These are phyloP conservation scores for Aphanocladium album DNA, from an alignment of 2,329 filamentous ascomycete genomes.

Conservation along the genomic window DNA sequence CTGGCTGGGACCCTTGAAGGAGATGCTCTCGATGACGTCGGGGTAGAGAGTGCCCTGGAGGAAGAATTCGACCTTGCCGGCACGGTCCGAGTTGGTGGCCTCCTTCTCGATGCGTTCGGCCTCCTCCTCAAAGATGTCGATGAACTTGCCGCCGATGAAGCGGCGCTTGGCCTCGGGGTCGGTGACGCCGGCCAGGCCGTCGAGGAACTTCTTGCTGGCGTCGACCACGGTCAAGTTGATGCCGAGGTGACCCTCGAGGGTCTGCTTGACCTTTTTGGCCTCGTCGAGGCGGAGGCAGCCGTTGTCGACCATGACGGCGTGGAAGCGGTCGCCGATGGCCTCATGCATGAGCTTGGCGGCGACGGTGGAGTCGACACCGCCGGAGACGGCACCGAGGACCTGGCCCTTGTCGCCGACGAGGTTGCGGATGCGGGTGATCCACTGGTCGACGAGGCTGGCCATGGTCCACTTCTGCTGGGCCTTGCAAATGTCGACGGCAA, in stretches of 20 bases:
- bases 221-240: constrained; percentile 90
- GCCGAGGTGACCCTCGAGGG: constrained; percentile 69
- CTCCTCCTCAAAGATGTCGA: constrained; percentile 71
- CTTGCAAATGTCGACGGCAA: constrained; percentile 75
- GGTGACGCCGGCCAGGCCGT: constrained; percentile 65
- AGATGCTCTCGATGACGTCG: constrained; percentile 40
- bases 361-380: constrained; percentile 87
- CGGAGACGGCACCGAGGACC: constrained; percentile 53
- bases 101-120: constrained; percentile 64
- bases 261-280: constrained; percentile 74
- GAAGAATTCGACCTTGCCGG: constrained; percentile 79
- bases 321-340: constrained; percentile 79
- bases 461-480: constrained; percentile 78
- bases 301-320: constrained; percentile 81
- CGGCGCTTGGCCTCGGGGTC: constrained; percentile 87
- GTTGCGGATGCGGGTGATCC: constrained; percentile 73
- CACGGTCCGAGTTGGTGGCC: constrained; percentile 59
- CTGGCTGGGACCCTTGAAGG: constrained; percentile 40
- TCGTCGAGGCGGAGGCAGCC: constrained; percentile 78
- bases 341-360: constrained; percentile 80
- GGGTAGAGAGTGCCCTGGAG: constrained; percentile 76
- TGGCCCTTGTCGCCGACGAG: constrained; percentile 78
- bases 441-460: constrained; percentile 74
- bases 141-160: constrained; percentile 70
- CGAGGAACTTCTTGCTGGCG: constrained; percentile 71